Percentiles rank a stretch among this genome's conserved stretches.
phyloP scores from a whole-genome alignment of 768 basidiomycete genomes.

The Xerocomus brunneocitrinus region DNA sequence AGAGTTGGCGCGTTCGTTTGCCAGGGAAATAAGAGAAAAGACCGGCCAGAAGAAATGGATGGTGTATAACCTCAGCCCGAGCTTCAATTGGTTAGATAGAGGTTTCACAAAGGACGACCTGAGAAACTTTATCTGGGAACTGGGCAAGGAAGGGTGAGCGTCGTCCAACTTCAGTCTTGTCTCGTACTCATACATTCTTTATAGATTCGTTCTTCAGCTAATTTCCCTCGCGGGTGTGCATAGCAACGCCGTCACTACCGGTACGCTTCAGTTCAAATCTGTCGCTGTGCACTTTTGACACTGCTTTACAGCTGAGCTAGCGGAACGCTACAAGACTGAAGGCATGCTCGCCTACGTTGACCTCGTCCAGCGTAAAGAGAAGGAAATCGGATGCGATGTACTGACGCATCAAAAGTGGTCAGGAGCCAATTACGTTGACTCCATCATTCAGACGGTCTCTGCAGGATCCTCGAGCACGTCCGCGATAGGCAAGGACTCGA shows the following conservation, averaged over 20 bases:
- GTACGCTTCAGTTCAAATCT: slow-evolving; percentile 35
- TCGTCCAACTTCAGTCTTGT: neutral
- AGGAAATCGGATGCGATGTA: slow-evolving; percentile 84
- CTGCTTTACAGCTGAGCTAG: slow-evolving; percentile 59
- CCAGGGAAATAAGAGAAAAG: slow-evolving; percentile 64
- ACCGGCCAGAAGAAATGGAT: slow-evolving; percentile 68
- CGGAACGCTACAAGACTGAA: slow-evolving; percentile 74
- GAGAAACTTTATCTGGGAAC: slow-evolving; percentile 85
- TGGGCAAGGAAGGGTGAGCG: slow-evolving; percentile 78
- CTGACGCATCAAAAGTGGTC: slow-evolving; percentile 97
- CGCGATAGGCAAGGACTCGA: slow-evolving; percentile 80
- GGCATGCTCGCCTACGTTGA: slow-evolving; percentile 94
- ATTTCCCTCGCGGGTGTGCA: slow-evolving; percentile 90
- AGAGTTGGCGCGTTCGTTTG: slow-evolving; percentile 72
- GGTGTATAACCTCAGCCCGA: slow-evolving; percentile 91
- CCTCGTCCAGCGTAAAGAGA: slow-evolving; percentile 82
- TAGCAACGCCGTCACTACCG: slow-evolving; percentile 72
- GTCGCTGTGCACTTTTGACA: slow-evolving; percentile 4
- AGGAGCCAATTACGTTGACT: slow-evolving; percentile 86
- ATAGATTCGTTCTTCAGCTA: slow-evolving; percentile 83
- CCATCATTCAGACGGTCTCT: slow-evolving; percentile 77
- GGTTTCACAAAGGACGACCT: slow-evolving; percentile 74
- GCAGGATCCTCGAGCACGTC: slow-evolving; percentile 88
- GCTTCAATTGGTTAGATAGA: slow-evolving; percentile 87
- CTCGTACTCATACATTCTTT: slow-evolving; percentile 4